Percentiles rank a stretch among this genome's conserved stretches.
Evolutionary conservation across 495 filamentous ascomycete genomes (phyloP).

Genomic region (Hypoxylon lienhwacheense): DNA sequence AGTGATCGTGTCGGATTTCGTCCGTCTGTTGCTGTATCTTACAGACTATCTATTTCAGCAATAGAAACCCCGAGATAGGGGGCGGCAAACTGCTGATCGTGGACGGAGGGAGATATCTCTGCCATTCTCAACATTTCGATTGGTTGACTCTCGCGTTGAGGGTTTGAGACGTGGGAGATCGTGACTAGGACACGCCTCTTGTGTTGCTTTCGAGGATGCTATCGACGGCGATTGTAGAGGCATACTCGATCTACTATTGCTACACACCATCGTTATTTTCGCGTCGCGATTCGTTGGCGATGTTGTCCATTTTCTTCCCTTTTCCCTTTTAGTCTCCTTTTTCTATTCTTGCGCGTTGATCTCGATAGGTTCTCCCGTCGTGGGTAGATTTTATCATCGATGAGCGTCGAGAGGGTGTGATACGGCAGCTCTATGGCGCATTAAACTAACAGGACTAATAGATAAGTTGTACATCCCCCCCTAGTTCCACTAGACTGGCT

Average conservation of each 20-base stretch:
- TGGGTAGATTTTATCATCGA: background rate
- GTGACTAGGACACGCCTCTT: background rate
- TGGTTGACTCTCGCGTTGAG: background rate
- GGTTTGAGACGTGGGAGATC: background rate
- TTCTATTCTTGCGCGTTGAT: background rate
- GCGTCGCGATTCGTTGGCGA: background rate
- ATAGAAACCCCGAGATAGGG: background rate
- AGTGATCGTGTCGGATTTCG: background rate
- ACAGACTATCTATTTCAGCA: background rate
- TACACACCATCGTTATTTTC: background rate
- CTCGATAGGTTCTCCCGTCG: background rate
- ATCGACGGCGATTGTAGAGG: background rate
- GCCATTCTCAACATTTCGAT: constrained; percentile 14
- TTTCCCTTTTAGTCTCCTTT: no score
- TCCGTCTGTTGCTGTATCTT: background rate
- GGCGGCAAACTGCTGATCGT: constrained; percentile 8
- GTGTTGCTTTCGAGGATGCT: background rate
- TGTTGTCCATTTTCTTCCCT: no score
- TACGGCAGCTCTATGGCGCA: background rate
- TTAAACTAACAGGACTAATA: background rate
- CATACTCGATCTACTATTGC: background rate
- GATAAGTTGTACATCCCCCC: background rate
- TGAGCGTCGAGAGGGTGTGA: background rate
- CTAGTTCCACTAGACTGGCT: no score
- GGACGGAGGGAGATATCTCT: constrained; percentile 1